Conservation (phyloP, 1,284 basidiomycete genomes). For the Ganoderma multipileum region DNA sequence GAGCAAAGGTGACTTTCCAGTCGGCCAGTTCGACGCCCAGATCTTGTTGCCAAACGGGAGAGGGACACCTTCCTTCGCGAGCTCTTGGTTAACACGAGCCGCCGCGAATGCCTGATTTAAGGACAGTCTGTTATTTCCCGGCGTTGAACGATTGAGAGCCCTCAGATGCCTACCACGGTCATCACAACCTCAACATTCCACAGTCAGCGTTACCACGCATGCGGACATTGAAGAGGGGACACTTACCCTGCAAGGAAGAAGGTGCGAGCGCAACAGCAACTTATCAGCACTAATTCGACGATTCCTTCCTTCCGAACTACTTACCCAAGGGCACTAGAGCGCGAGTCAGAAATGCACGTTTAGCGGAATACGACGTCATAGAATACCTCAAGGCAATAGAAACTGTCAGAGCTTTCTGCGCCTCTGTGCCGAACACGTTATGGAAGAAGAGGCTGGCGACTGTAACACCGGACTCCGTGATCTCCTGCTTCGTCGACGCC, state of each 20-base stretch:
- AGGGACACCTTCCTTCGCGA: conserved; percentile 57
- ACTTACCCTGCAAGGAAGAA: conserved; percentile 15
- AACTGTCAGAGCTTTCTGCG: conserved; percentile 67
- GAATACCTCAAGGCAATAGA: conserved; percentile 58
- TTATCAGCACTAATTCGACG: not conserved
- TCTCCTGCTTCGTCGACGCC: conserved; percentile 70
- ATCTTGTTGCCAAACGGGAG: conserved; percentile 66
- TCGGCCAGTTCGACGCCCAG: conserved; percentile 74
- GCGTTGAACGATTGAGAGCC: not conserved
- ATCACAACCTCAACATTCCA: conserved; percentile 33
- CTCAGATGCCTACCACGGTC: conserved; percentile 33
- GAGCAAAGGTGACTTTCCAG: conserved; percentile 62
- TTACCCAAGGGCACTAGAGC: conserved; percentile 36
- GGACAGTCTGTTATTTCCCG: not conserved
- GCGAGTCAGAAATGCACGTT: not conserved
- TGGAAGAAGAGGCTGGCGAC: conserved; percentile 75
- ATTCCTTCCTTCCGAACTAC: conserved; percentile 3
- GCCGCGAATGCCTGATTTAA: conserved; percentile 36
- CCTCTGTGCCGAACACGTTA: conserved; percentile 66
- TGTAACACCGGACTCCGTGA: conserved; percentile 60
- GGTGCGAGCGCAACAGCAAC: not conserved
- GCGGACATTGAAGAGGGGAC: conserved; percentile 46
- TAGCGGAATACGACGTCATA: not conserved
- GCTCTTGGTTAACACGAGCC: conserved; percentile 42
- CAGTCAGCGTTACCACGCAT: not conserved